Evolutionary conservation across 345 rosid species (phyloP), one percentile per base, ranked within the genome.

Genomic region (Pistacia integerrima): DNA sequence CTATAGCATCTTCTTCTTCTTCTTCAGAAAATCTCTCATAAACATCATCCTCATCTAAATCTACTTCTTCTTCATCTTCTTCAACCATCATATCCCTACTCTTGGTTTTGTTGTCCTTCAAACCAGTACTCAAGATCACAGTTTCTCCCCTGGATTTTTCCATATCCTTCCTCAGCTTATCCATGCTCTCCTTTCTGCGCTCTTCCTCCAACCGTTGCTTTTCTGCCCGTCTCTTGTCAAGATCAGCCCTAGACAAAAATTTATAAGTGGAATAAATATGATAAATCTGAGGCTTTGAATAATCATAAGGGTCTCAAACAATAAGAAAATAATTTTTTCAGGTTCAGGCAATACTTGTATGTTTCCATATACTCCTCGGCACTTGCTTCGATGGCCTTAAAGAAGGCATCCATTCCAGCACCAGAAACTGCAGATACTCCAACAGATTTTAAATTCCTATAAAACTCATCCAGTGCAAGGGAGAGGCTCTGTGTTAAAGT

Each of bases 361-460:
- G 84, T 89, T 75, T 84, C 92, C 93, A 92, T 89, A 75, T 87
- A 90, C 75, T 92, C 97, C 69, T 84, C 87, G 41, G 92, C 86
- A 69, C 97, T 88, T 59, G 87, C 90, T 75, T 87, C 93, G 67
- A 92, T 82, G 76, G 93, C 87, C 79, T 89, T 87, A 68, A 92
- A 92, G 83, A 87, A 90, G 57, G 81, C 85, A 80, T 85, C 91
- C 90, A 89, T 89, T 67, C 97, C 97, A 77, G 88, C 84, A 80
- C 97, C 97, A 70, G 97, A 78, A 76, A 92, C 84, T 52, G 97
- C 94, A 70, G 97, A 92, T 61, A 92, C 94, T 69, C 97, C 97
- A 71, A 89, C 94, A 55, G 93, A 88, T 67, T 81, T 84, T 76
- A 92, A 81, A 33, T 90, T 92, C 55, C 78, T 82, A 74, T 92